A percentile compares a stretch with the other conserved stretches of the same genome.
Conservation (phyloP, 495 filamentous ascomycete species). For the Penicillium nucicola region DNA sequence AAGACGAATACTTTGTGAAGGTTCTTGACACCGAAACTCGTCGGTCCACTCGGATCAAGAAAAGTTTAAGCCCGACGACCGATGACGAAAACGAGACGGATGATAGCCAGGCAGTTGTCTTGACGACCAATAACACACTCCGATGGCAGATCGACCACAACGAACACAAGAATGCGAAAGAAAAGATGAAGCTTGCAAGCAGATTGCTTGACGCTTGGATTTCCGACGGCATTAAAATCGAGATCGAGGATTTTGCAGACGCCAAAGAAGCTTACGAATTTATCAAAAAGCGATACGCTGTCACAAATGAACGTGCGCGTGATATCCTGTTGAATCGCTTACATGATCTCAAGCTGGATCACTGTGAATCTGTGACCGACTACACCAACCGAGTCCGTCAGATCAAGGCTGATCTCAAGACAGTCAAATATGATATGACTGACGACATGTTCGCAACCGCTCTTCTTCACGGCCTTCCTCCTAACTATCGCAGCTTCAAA, state of each 20-base stretch:
- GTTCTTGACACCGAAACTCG: background rate
- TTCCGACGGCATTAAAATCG: background rate
- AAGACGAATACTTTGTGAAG: background rate
- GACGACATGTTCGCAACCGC: background rate
- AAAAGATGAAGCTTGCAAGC: background rate
- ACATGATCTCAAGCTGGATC: background rate
- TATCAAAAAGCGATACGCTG: conserved; percentile 1
- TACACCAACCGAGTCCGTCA: background rate
- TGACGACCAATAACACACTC: background rate
- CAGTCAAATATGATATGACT: background rate
- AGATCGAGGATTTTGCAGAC: conserved; percentile 1
- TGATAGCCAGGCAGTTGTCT: background rate
- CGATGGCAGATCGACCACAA: background rate
- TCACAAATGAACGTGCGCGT: background rate
- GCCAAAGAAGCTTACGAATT: background rate
- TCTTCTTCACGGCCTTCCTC: background rate
- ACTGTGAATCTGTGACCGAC: background rate
- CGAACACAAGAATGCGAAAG: background rate
- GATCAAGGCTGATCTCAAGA: background rate
- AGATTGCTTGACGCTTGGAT: background rate
- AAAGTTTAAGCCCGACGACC: background rate
- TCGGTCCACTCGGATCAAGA: background rate
- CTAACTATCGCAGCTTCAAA: no score
- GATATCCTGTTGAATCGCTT: background rate
- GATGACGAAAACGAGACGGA: background rate